A percentile compares a stretch with the other conserved stretches of the same genome.
Evolutionary conservation across 257 asterid genomes (phyloP).

Genomic region (Solanum dulcamara): DNA sequence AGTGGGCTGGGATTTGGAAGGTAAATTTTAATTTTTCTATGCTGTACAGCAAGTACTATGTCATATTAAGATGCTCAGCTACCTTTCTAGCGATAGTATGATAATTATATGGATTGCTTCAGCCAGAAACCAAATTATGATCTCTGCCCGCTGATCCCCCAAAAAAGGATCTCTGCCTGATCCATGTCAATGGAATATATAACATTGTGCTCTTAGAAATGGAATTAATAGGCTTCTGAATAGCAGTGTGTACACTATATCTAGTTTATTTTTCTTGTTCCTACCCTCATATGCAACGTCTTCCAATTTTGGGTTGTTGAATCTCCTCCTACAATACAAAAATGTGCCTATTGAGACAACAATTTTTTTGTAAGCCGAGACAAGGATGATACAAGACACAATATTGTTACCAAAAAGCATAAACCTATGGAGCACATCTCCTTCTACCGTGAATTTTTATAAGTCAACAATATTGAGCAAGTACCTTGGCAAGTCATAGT

Average conservation of each 20-base stretch:
- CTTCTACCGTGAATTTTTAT: not conserved
- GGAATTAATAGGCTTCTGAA: not conserved
- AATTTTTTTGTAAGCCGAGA: not conserved
- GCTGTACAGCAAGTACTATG: not conserved
- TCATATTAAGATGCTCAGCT: not conserved
- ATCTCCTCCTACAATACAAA: not conserved
- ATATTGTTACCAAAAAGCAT: not conserved
- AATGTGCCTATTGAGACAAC: not conserved
- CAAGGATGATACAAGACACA: not conserved
- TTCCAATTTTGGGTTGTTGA: not conserved
- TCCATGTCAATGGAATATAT: not conserved
- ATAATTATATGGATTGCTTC: not conserved
- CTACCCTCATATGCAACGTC: not conserved
- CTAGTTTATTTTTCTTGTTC: not conserved
- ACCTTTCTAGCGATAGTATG: not conserved
- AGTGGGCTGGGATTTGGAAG: not conserved
- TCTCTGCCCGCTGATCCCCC: not conserved
- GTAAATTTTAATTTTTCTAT: not conserved
- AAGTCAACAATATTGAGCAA: not conserved
- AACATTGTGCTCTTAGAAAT: not conserved
- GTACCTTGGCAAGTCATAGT: not conserved
- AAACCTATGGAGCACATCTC: not conserved
- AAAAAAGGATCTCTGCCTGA: not conserved
- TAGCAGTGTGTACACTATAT: not conserved
- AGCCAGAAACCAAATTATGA: not conserved